A percentile compares a stretch with the other conserved stretches of the same genome.
Conservation (phyloP, 768 basidiomycete genomes). For the Arthromyces matolae region DNA sequence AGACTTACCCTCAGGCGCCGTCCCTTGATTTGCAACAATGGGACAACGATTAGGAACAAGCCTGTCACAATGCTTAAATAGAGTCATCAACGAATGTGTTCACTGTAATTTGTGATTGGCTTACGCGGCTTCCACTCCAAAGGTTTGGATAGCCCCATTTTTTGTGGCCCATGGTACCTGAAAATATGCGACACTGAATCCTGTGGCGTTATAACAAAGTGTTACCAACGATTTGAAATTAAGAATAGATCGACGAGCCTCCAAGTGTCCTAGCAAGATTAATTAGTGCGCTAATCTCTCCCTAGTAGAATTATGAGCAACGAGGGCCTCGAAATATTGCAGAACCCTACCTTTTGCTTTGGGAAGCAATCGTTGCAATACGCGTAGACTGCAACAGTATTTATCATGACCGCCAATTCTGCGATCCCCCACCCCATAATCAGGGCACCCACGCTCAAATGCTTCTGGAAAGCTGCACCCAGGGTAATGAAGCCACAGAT, state of each 20-base stretch:
- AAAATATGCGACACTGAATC: conserved; percentile 55
- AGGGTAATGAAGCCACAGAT: conserved; percentile 51
- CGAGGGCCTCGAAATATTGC: neutral
- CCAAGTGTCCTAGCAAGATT: conserved; percentile 52
- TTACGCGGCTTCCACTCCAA: conserved; percentile 53
- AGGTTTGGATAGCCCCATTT: conserved; percentile 50
- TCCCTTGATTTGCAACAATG: conserved; percentile 44
- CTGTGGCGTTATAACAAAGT: conserved; percentile 8
- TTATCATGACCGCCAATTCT: conserved; percentile 45
- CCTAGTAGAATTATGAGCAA: conserved; percentile 20
- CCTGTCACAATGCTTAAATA: conserved; percentile 39
- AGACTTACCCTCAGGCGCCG: conserved; percentile 36
- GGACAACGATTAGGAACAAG: conserved; percentile 47
- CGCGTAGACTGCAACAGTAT: conserved; percentile 52
- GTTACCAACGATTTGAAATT: neutral
- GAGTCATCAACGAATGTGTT: neutral
- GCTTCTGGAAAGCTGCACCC: conserved; percentile 47
- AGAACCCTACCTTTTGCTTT: conserved; percentile 29
- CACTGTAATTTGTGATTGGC: conserved; percentile 10
- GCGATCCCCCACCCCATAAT: conserved; percentile 62
- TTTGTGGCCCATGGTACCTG: conserved; percentile 54
- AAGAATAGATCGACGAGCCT: conserved; percentile 20
- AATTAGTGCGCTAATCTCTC: conserved; percentile 54
- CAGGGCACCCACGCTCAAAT: conserved; percentile 41
- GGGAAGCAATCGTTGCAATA: conserved; percentile 51